Conservation (phyloP, 1,139 yeast genomes). For the Yamadazyma sp. region DNA sequence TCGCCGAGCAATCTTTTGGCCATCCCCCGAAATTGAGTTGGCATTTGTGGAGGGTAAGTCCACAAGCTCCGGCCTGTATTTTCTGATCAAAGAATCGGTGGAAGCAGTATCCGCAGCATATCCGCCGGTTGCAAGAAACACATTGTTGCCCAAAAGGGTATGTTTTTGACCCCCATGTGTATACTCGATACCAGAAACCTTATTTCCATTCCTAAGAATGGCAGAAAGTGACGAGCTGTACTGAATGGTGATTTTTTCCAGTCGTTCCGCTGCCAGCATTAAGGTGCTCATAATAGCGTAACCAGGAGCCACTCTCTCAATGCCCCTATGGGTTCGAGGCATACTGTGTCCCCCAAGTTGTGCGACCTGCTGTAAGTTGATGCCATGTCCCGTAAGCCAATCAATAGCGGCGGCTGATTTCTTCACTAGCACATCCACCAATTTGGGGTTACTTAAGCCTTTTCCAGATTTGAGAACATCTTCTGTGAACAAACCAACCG, state of each 20-base stretch:
- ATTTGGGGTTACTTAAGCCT: constrained; percentile 22
- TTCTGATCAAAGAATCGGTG: constrained; percentile 21
- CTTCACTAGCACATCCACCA: constrained; percentile 26
- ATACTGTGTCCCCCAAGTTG: constrained; percentile 38
- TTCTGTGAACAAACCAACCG: constrained; percentile 21
- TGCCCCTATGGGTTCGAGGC: constrained; percentile 40
- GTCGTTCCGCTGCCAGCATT: constrained; percentile 15
- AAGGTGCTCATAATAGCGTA: constrained; percentile 33
- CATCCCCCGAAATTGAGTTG: constrained; percentile 37
- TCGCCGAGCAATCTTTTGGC: constrained; percentile 32
- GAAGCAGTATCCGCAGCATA: constrained; percentile 31
- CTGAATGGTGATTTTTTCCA: constrained; percentile 20
- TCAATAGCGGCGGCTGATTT: constrained; percentile 30
- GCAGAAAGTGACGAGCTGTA: constrained; percentile 21
- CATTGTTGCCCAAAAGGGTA: constrained; percentile 16
- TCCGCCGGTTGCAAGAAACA: constrained; percentile 42
- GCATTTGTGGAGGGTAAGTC: constrained; percentile 38
- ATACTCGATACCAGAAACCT: constrained; percentile 26
- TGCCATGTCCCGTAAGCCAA: constrained; percentile 27
- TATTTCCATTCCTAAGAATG: constrained; percentile 15
- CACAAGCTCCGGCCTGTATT: constrained; percentile 33
- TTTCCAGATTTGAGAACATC: constrained; percentile 37
- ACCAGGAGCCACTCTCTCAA: constrained; percentile 35
- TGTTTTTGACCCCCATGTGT: constrained; percentile 7
- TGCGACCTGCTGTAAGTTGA: constrained; percentile 30